Evolutionary conservation across 1,139 yeast species (phyloP).

Genomic region (Arxiozyma bovina): DNA sequence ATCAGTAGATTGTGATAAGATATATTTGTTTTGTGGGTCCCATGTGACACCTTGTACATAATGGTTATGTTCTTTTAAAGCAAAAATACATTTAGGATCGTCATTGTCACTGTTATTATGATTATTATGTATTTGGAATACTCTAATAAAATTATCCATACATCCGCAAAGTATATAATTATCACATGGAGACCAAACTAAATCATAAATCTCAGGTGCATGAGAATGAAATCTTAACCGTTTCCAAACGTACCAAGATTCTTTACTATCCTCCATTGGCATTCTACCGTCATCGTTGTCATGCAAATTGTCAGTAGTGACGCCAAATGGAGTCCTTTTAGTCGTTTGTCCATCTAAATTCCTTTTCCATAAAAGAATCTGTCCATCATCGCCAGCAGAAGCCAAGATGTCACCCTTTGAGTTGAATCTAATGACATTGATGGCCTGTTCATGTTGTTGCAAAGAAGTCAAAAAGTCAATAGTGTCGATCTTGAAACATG

Average conservation of each 20-base stretch:
- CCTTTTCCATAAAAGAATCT: conserved; percentile 67
- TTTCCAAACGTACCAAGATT: conserved; percentile 51
- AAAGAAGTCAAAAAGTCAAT: conserved; percentile 69
- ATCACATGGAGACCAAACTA: conserved; percentile 86
- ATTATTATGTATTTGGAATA: conserved; percentile 35
- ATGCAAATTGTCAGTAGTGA: neutral
- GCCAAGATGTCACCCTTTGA: conserved; percentile 63
- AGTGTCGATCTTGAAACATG: conserved; percentile 26
- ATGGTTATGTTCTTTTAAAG: conserved; percentile 68
- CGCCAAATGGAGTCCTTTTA: conserved; percentile 22
- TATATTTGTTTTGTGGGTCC: conserved; percentile 75
- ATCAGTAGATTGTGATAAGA: conserved; percentile 89
- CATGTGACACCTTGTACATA: conserved; percentile 93
- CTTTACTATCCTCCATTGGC: conserved; percentile 40
- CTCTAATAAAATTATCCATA: conserved; percentile 76
- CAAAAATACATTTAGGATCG: conserved; percentile 40
- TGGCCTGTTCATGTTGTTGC: conserved; percentile 87
- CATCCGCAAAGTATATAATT: conserved; percentile 74
- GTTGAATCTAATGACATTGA: conserved; percentile 75
- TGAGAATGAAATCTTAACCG: conserved; percentile 17
- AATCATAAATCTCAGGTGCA: conserved; percentile 69
- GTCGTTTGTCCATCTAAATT: conserved; percentile 42
- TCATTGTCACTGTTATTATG: conserved; percentile 40
- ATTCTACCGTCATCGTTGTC: conserved; percentile 7
- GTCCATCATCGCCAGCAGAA: conserved; percentile 93